phyloP scores from a whole-genome alignment of 2,329 filamentous ascomycete species.

The Sarocladium brachiariae region DNA sequence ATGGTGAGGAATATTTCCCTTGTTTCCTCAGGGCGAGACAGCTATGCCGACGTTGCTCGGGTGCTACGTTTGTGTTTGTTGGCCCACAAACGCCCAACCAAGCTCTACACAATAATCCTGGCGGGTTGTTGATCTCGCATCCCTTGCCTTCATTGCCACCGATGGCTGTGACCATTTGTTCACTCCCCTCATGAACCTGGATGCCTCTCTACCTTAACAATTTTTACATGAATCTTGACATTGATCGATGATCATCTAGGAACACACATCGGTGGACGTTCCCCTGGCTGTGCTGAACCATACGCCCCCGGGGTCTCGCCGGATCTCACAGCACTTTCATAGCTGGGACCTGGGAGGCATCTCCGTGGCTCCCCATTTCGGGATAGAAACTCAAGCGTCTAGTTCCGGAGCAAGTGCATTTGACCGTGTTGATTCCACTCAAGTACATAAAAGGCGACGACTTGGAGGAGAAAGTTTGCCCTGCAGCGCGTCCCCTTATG shows the following conservation, averaged over 20 bases:
- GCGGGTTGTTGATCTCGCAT: neutral
- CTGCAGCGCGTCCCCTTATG: neutral
- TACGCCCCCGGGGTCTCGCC: neutral
- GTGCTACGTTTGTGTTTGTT: neutral
- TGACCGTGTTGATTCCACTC: neutral
- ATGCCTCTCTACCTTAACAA: neutral
- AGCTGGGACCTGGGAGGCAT: neutral
- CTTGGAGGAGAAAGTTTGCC: neutral
- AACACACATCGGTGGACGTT: neutral
- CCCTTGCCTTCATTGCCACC: neutral
- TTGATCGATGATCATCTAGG: constrained; percentile 2
- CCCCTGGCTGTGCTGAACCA: neutral
- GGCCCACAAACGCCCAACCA: neutral
- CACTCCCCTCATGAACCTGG: neutral
- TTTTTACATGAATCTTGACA: neutral
- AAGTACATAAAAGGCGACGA: neutral
- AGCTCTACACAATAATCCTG: neutral
- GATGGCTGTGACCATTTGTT: neutral
- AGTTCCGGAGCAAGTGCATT: neutral
- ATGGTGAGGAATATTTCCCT: constrained; percentile 2
- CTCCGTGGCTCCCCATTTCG: neutral
- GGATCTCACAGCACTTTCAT: neutral
- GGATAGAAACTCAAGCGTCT: neutral
- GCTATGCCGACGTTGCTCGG: neutral
- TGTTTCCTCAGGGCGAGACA: neutral